Evolutionary conservation across 1,139 yeast genomes (phyloP), one percentile per base, ranked within the genome.

Genomic region (Yamadazyma conglobata): DNA sequence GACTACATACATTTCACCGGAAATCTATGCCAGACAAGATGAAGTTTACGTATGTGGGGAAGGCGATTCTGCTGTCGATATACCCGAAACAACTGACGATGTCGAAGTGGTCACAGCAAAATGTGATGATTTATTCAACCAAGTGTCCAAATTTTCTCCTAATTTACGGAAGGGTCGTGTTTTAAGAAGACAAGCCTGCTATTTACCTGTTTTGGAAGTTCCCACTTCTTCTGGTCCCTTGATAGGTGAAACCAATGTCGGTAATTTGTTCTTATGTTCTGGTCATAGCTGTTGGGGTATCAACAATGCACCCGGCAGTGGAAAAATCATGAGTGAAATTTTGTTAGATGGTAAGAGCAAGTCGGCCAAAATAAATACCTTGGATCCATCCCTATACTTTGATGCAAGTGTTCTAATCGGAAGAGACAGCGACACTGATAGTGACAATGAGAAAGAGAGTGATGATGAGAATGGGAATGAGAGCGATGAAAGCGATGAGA

Each of bases 261-360:
- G 73, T 16, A 81, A 81, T 41, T 62, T 91, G 40, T 85, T 64
- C 47, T 60, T 91, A 37, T 95, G 96, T 3, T 77, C 93, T 12
- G 98, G 97, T 1, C 98, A 91, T 56, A 82, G 95, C 13, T 91
- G 97, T 60, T 91, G 98, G 98, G 98, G 98, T 15, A 91, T 91
- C 41, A 91, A 91, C 58, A 89, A 91, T 56, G 96, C 96, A 0
- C 97, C 97, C 2, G 97, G 86, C 4, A 88, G 97, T 1, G 98
- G 98, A 12, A 80, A 87, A 50, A 73, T 91, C 28, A 75, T 91
- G 83, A 79, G 95, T 44, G 97, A 91, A 58, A 52, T 91, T 34
- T 58, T 91, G 29, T 59, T 89, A 32, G 97, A 89, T 33, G 97
- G 97, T n/a, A 76, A 73, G 39, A 80, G 82, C 8, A 69, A 60